Percentiles rank a stretch among this genome's conserved stretches.
phyloP scores from a whole-genome alignment of 1,284 basidiomycete genomes.

The Cryptococcus neoformans region DNA sequence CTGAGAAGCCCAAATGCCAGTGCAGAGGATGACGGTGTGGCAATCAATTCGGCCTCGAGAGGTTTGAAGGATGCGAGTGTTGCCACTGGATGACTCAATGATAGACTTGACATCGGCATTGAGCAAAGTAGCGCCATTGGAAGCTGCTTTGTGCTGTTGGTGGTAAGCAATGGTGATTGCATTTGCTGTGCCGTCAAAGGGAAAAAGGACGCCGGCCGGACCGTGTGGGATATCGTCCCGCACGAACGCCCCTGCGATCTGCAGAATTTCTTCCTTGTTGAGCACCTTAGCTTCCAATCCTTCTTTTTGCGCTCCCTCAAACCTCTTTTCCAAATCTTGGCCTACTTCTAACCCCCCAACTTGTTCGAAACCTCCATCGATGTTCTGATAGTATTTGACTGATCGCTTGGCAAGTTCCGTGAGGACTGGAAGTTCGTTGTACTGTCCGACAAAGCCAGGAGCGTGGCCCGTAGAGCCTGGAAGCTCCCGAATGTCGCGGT shows the following conservation, averaged over 20 bases:
- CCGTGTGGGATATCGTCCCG: background rate
- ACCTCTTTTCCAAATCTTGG: background rate
- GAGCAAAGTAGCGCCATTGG: slow-evolving; percentile 12
- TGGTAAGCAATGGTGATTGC: slow-evolving; percentile 9
- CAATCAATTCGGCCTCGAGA: slow-evolving; percentile 6
- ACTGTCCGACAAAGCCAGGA: slow-evolving; percentile 29
- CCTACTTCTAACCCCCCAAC: slow-evolving; percentile 25
- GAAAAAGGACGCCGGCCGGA: slow-evolving; percentile 9
- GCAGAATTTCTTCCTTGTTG: slow-evolving; percentile 3
- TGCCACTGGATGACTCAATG: background rate
- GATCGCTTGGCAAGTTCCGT: slow-evolving; percentile 24
- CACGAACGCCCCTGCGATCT: slow-evolving; percentile 17
- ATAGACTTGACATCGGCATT: slow-evolving; percentile 14
- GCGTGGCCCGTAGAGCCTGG: slow-evolving; percentile 31
- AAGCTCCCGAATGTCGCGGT: slow-evolving; percentile 19
- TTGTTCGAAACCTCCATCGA: slow-evolving; percentile 14
- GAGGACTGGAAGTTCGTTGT: slow-evolving; percentile 16
- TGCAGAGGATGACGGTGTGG: slow-evolving; percentile 20
- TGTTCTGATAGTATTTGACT: slow-evolving; percentile 11
- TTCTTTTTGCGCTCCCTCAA: slow-evolving; percentile 3
- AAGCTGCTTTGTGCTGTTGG: slow-evolving; percentile 11
- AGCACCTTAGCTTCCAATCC: slow-evolving; percentile 13
- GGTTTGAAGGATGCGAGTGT: slow-evolving; percentile 2
- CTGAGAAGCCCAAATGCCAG: slow-evolving; percentile 31
- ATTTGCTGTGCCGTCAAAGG: slow-evolving; percentile 23